Evolutionary conservation across 768 basidiomycete genomes (phyloP).

Genomic region (Fomitopsis serialis): DNA sequence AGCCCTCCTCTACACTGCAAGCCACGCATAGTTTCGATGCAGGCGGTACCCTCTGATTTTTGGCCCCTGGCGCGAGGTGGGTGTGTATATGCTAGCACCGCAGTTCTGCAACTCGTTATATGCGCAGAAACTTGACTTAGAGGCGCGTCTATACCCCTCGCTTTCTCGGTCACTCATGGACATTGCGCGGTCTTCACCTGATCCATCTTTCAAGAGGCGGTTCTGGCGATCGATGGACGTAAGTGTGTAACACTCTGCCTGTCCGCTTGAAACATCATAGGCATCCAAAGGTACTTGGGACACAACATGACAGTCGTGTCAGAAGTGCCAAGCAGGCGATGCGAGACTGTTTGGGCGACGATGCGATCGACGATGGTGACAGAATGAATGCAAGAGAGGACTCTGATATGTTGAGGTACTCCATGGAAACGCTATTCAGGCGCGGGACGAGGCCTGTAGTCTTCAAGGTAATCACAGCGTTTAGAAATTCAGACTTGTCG

Average conservation of each 20-base stretch:
- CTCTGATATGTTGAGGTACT: slow-evolving; percentile 1
- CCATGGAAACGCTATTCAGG: slow-evolving; percentile 11
- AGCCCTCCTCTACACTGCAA: slow-evolving; percentile 6
- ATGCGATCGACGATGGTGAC: not conserved
- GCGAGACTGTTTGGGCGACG: not conserved
- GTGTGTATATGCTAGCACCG: slow-evolving; percentile 5
- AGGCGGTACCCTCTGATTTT: slow-evolving; percentile 80
- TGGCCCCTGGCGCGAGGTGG: slow-evolving; percentile 60
- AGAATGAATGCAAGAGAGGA: not conserved
- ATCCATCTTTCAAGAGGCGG: slow-evolving; percentile 39
- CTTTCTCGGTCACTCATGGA: slow-evolving; percentile 45
- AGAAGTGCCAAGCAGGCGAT: not conserved
- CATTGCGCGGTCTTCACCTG: slow-evolving; percentile 49
- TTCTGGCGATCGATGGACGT: slow-evolving; percentile 47
- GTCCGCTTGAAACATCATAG: not conserved
- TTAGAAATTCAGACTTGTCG: not conserved
- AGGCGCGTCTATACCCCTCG: slow-evolving; percentile 41
- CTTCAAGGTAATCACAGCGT: slow-evolving; percentile 6
- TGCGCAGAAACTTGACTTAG: slow-evolving; percentile 51
- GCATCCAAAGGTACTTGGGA: not conserved
- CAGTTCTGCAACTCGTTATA: not conserved
- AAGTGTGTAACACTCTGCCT: not conserved
- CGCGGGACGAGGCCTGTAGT: not conserved
- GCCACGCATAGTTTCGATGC: slow-evolving; percentile 5
- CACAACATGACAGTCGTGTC: not conserved